These are phyloP conservation scores for Periglandula ipomoeae DNA, from an alignment of 2,329 filamentous ascomycete genomes.

Conservation along the genomic window DNA sequence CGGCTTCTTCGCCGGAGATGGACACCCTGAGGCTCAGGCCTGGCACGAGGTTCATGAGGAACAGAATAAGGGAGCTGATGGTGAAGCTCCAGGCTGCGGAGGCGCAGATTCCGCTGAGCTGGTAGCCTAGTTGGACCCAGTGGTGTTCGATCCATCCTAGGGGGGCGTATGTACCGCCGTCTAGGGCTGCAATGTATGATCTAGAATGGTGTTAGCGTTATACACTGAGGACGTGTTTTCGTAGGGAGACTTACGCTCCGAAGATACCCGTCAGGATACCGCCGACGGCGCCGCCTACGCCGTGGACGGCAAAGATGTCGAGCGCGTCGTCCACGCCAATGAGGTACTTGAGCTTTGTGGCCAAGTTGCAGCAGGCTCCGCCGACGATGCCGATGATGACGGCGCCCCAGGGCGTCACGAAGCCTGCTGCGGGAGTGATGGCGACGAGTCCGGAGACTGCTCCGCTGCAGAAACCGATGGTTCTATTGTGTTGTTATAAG, in stretches of 20 bases:
- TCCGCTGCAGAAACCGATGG: constrained; percentile 88
- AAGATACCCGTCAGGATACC: constrained; percentile 73
- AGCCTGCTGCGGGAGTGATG: constrained; percentile 77
- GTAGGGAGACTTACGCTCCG: constrained; percentile 47
- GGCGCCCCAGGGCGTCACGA: constrained; percentile 57
- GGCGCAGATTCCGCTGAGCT: constrained; percentile 59
- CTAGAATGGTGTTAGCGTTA: too few relatives aligned
- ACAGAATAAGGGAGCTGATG: constrained; percentile 60
- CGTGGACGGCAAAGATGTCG: constrained; percentile 88
- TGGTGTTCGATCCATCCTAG: constrained; percentile 66
- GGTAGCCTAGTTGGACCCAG: constrained; percentile 62
- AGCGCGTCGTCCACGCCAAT: constrained; percentile 78
- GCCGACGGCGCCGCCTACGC: constrained; percentile 71
- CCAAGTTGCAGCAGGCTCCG: constrained; percentile 69
- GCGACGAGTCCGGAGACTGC: constrained; percentile 80
- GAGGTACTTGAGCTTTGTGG: constrained; percentile 70
- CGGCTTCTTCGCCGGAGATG: constrained; percentile 59
- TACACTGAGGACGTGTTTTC: too few relatives aligned
- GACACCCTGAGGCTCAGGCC: constrained; percentile 60
- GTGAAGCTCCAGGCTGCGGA: constrained; percentile 58
- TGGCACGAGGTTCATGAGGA: constrained; percentile 61
- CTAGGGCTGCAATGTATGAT: constrained; percentile 64
- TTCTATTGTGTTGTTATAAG: constrained; percentile 36
- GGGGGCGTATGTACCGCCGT: constrained; percentile 49
- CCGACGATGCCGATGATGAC: constrained; percentile 50